phyloP scores from a whole-genome alignment of 768 basidiomycete species.

The Mycena indigotica region DNA sequence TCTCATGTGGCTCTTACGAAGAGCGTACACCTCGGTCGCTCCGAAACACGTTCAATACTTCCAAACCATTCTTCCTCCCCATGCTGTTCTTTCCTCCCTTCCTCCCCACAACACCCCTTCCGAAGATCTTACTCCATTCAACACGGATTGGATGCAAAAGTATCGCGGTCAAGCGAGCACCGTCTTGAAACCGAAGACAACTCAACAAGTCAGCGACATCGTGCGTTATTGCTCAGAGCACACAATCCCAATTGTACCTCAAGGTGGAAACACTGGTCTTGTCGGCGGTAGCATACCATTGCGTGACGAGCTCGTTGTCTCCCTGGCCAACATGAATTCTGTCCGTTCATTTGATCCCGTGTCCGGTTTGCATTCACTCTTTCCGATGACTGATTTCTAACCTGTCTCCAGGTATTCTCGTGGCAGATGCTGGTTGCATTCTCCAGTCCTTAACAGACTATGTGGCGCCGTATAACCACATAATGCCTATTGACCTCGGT shows the following conservation, averaged over 20 bases:
- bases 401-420: constrained; percentile 69
- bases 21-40: constrained; percentile 37
- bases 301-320: constrained; percentile 85
- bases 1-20: neutral
- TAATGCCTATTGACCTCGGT: constrained; percentile 95
- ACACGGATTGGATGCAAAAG: constrained; percentile 96
- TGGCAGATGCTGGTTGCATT: constrained; percentile 93
- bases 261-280: constrained; percentile 97
- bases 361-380: constrained; percentile 56
- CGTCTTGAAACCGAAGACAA: constrained; percentile 86
- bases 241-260: constrained; percentile 89
- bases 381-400: constrained; percentile 15
- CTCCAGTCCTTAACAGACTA: constrained; percentile 86
- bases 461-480: constrained; percentile 84
- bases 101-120: constrained; percentile 46
- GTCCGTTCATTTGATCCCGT: constrained; percentile 83
- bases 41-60: constrained; percentile 68
- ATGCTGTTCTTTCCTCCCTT: constrained; percentile 71
- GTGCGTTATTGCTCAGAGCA: constrained; percentile 83
- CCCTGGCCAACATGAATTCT: constrained; percentile 77
- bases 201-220: constrained; percentile 85
- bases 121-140: constrained; percentile 76
- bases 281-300: constrained; percentile 94
- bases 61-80: constrained; percentile 59
- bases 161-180: constrained; percentile 84